Evolutionary conservation across 2,329 filamentous ascomycete species (phyloP), one percentile per base, ranked within the genome.

Genomic region (Alternaria novae-zelandiae): DNA sequence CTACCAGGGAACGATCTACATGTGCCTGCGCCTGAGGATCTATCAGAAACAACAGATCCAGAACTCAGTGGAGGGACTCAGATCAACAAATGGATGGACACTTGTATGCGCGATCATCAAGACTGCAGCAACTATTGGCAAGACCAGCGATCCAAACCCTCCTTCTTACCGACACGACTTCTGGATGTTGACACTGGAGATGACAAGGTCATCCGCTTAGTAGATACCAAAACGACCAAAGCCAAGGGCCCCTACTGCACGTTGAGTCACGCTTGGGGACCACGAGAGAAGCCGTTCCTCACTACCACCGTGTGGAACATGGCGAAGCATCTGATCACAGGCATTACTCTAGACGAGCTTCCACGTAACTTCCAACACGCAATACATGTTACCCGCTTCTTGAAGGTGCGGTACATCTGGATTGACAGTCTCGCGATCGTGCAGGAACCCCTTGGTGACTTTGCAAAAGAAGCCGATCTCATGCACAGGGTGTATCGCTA

Each of bases 211-310:
- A 21, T 58, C 21, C 56, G 56, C 30, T 20, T 70, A 3, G 54
- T 71, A 1, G 23, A 66, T 26, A 68, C 65, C 5, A 56, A 54
- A 13, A 13, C 21, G 8, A 50, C 57, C 6, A 55, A 60, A 5
- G 46, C 61, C 26, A 61, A 61, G 25, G 62, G 57, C 7, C 64
- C 68, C 11, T 75, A 75, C 46, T 61, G 62, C 9, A 69, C 73
- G 5, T 43, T 75, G n/a, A 67, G 63, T 12, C 70, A 75, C 53
- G 68, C 57, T 20, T 74, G 72, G 71, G 71, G 71, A 32, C n/a
- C 17, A 10, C 25, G 26, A 23, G 50, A 57, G 30, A 25, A 50
- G 26, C 36, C 23, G 8, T 30, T 56, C 6, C 26, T 28, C 5
- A 20, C 45, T 9, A 36, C 32, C 4, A 36, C 32, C 32, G 32